These are phyloP conservation scores for Cucumis melo DNA, from an alignment of 306 rosid genomes.

Conservation along the genomic window DNA sequence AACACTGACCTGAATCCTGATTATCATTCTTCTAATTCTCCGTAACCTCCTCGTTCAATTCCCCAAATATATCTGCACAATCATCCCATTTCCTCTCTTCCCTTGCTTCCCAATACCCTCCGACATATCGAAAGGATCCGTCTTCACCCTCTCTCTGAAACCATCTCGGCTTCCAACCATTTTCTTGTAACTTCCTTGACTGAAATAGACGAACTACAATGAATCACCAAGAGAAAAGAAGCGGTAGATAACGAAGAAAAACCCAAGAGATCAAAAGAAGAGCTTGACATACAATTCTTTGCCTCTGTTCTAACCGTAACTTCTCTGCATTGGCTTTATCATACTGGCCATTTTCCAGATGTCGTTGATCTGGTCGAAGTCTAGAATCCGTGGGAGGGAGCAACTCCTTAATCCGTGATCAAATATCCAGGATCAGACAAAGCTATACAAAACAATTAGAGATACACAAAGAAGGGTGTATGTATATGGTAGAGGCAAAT, in stretches of 20 bases:
- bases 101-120: slow-evolving; percentile 91
- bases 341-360: slow-evolving; percentile 87
- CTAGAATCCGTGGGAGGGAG: slow-evolving; percentile 99
- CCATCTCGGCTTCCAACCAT: slow-evolving; percentile 93
- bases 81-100: slow-evolving; percentile 52
- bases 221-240: not conserved
- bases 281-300: slow-evolving; percentile 71
- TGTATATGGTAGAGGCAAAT: slow-evolving; percentile 16
- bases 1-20: slow-evolving; percentile 29
- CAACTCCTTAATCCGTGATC: slow-evolving; percentile 94
- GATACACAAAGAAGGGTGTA: slow-evolving; percentile 26
- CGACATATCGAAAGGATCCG: slow-evolving; percentile 52
- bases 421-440: slow-evolving; percentile 83
- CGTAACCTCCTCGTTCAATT: slow-evolving; percentile 28
- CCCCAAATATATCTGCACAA: slow-evolving; percentile 84
- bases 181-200: slow-evolving; percentile 93
- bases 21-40: slow-evolving; percentile 28
- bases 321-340: slow-evolving; percentile 88
- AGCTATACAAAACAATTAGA: slow-evolving; percentile 44
- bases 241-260: not conserved
- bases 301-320: slow-evolving; percentile 85
- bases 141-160: slow-evolving; percentile 52
- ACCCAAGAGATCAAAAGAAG: not conserved
- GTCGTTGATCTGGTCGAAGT: slow-evolving; percentile 92
- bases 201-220: not conserved